Evolutionary conservation across 2,329 filamentous ascomycete species (phyloP).

Genomic region (Cercospora zeae-maydis): DNA sequence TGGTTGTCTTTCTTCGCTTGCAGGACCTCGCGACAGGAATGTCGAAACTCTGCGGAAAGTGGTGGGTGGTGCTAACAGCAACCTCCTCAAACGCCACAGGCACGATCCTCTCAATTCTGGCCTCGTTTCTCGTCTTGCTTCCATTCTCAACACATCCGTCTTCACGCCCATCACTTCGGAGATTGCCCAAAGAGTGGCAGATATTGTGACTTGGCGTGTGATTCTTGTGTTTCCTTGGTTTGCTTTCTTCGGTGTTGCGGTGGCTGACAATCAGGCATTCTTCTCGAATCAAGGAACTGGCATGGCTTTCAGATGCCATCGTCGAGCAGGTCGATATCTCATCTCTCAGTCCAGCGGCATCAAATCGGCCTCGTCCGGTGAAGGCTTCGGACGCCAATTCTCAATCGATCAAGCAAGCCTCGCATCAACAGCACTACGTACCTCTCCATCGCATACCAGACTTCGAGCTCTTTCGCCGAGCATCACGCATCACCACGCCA

Average conservation of each 20-base stretch:
- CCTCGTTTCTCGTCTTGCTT: background rate
- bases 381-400: background rate
- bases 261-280: background rate
- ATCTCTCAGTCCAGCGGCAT: background rate
- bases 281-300: background rate
- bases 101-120: background rate
- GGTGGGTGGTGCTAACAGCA: background rate
- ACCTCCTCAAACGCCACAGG: background rate
- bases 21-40: background rate
- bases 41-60: background rate
- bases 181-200: too few relatives aligned
- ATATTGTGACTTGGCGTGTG: background rate
- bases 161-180: too few relatives aligned
- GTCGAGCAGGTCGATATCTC: background rate
- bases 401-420: background rate
- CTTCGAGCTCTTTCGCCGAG: background rate
- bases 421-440: background rate
- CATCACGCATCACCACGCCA: background rate
- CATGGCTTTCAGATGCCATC: background rate
- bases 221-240: too few relatives aligned
- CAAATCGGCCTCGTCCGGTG: background rate
- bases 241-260: too few relatives aligned
- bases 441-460: background rate
- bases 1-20: background rate
- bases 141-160: too few relatives aligned